Conservation (phyloP, 2,329 filamentous ascomycete genomes). For the Thermothelomyces thermophilus region DNA sequence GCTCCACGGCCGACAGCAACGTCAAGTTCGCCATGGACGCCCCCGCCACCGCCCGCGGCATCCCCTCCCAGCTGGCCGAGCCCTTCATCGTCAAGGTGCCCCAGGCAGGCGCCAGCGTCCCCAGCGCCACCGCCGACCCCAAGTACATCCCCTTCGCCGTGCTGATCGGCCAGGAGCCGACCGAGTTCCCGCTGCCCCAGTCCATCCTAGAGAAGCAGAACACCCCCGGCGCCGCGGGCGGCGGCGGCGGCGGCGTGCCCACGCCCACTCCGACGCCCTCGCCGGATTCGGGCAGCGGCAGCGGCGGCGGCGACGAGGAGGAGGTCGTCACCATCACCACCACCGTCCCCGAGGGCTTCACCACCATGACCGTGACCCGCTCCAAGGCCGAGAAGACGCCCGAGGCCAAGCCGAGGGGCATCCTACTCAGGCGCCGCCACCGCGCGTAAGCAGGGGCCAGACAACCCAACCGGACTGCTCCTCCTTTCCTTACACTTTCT, state of each 20-base stretch:
- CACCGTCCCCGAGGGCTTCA: constrained; percentile 28
- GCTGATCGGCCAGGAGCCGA: constrained; percentile 15
- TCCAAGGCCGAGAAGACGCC: not conserved
- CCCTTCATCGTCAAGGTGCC: constrained; percentile 40
- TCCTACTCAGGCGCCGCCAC: not conserved
- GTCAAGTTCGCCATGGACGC: constrained; percentile 32
- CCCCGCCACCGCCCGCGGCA: constrained; percentile 38
- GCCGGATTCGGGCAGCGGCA: not conserved
- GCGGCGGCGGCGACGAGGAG: not conserved
- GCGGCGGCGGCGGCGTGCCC: too few relatives aligned
- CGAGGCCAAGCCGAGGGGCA: not conserved
- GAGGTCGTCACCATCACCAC: constrained; percentile 36
- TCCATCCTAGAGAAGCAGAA: constrained; percentile 3
- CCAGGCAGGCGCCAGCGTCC: constrained; percentile 21
- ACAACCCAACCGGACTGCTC: too few relatives aligned
- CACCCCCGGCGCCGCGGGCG: constrained; percentile 2
- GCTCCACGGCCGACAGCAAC: constrained; percentile 22
- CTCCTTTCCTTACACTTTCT: not conserved
- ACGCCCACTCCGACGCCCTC: not conserved
- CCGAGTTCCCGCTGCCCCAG: constrained; percentile 4
- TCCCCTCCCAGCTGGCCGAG: constrained; percentile 39
- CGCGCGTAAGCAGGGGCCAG: not conserved
- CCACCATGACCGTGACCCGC: constrained; percentile 31
- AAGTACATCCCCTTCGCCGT: constrained; percentile 18
- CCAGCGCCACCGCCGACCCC: constrained; percentile 15